Conservation (phyloP, 2,329 filamentous ascomycete species). For the Epicoccum sorghinum region DNA sequence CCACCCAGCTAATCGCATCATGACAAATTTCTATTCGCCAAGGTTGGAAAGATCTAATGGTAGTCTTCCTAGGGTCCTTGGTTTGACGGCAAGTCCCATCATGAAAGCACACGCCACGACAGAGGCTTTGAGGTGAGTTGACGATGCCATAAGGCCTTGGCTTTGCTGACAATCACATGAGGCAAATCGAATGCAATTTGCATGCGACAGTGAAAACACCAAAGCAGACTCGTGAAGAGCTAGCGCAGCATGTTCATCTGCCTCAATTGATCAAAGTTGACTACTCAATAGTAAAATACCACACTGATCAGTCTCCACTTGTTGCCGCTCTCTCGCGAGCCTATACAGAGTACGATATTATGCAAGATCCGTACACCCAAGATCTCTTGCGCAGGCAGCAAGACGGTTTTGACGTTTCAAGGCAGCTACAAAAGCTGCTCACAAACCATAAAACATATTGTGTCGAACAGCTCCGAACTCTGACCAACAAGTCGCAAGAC, state of each 20-base stretch:
- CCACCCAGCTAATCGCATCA: constrained; percentile 71
- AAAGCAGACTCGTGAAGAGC: constrained; percentile 69
- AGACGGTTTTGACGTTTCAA: constrained; percentile 29
- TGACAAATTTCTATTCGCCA: constrained; percentile 72
- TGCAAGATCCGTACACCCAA: constrained; percentile 49
- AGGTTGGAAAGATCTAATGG: constrained; percentile 36
- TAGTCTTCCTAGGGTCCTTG: constrained; percentile 70
- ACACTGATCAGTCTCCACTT: constrained; percentile 13
- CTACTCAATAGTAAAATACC: constrained; percentile 27
- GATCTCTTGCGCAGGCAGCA: constrained; percentile 35
- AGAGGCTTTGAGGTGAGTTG: constrained; percentile 54
- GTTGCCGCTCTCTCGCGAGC: constrained; percentile 25
- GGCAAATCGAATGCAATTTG: constrained; percentile 70
- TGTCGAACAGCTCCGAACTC: constrained; percentile 44
- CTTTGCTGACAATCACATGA: constrained; percentile 29
- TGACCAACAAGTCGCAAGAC: constrained; percentile 41
- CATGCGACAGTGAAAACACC: constrained; percentile 74
- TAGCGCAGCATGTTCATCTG: constrained; percentile 71
- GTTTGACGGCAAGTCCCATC: constrained; percentile 80
- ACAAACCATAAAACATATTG: constrained; percentile 48
- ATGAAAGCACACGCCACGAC: constrained; percentile 63
- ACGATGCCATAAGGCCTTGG: neutral
- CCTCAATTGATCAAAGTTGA: constrained; percentile 60
- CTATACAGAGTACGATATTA: constrained; percentile 40
- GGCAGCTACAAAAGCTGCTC: constrained; percentile 34